A percentile compares a stretch with the other conserved stretches of the same genome.
Conservation (phyloP, 2,329 filamentous ascomycete genomes). For the Colletotrichum cereale region DNA sequence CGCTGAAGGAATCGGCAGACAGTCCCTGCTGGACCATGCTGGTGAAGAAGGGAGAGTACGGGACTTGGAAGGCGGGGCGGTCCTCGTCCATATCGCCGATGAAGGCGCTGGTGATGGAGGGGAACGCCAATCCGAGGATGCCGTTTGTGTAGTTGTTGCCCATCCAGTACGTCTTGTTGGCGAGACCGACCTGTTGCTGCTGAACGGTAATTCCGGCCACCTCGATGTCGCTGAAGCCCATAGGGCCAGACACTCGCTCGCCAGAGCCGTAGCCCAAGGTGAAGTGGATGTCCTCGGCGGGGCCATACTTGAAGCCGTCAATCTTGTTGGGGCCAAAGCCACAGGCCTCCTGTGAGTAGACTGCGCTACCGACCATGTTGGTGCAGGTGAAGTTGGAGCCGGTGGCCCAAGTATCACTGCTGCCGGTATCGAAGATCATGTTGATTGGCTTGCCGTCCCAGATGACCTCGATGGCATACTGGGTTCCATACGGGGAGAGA, state of each 20-base stretch:
- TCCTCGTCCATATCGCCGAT: conserved; percentile 55
- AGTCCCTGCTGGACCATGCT: conserved; percentile 60
- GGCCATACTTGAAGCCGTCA: conserved; percentile 55
- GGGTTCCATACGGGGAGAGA: conserved; percentile 55
- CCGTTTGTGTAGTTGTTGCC: conserved; percentile 66
- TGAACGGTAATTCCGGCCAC: conserved; percentile 59
- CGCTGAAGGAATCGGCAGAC: conserved; percentile 60
- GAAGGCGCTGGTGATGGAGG: conserved; percentile 63
- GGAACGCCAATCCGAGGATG: conserved; percentile 64
- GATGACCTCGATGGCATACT: conserved; percentile 56
- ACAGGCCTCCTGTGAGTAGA: conserved; percentile 51
- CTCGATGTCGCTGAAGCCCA: conserved; percentile 60
- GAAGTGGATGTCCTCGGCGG: conserved; percentile 59
- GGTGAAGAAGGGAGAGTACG: conserved; percentile 64
- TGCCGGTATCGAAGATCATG: conserved; percentile 64
- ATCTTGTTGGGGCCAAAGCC: conserved; percentile 56
- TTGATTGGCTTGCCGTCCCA: conserved; percentile 55
- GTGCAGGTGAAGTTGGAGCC: conserved; percentile 57
- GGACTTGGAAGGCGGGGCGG: conserved; percentile 52
- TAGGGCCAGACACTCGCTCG: conserved; percentile 60
- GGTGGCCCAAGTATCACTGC: conserved; percentile 65
- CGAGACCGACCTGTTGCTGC: conserved; percentile 62
- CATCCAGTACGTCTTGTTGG: conserved; percentile 62
- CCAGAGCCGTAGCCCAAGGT: conserved; percentile 62
- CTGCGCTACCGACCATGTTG: conserved; percentile 48